A percentile compares a stretch with the other conserved stretches of the same genome.
phyloP scores from a whole-genome alignment of 2,329 filamentous ascomycete species.

The Corinectria fuckeliana region DNA sequence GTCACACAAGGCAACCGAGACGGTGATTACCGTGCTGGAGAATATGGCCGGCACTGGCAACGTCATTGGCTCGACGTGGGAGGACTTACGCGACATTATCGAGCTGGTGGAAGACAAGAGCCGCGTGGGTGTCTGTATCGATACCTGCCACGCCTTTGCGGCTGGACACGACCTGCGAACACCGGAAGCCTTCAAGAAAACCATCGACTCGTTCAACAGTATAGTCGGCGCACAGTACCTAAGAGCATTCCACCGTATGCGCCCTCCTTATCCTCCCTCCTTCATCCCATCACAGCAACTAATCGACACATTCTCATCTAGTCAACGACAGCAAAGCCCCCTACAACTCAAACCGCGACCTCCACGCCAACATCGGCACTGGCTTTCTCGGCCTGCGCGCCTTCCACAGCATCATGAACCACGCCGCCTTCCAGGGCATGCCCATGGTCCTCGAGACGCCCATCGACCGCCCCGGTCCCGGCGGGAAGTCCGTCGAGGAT shows the following conservation, averaged over 20 bases:
- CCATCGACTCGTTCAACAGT: conserved; percentile 77
- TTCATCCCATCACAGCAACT: neutral
- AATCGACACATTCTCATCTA: conserved; percentile 26
- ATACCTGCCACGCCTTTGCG: conserved; percentile 96
- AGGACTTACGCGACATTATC: conserved; percentile 88
- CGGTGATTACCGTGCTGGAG: conserved; percentile 85
- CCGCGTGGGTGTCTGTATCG: conserved; percentile 91
- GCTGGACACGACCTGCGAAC: conserved; percentile 89
- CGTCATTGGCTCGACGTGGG: conserved; percentile 83
- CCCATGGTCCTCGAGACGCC: conserved; percentile 98
- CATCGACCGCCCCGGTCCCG: conserved; percentile 72
- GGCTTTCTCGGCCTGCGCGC: conserved; percentile 90
- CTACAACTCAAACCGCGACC: conserved; percentile 78
- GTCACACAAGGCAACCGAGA: conserved; percentile 76
- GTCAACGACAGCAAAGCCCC: conserved; percentile 97
- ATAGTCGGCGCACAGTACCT: conserved; percentile 81
- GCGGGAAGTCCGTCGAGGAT: conserved; percentile 76
- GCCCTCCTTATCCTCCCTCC: neutral
- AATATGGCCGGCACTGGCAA: conserved; percentile 95
- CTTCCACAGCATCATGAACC: conserved; percentile 92
- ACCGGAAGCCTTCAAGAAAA: conserved; percentile 73
- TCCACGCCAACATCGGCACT: conserved; percentile 96
- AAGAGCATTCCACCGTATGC: conserved; percentile 74
- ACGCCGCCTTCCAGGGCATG: conserved; percentile 73
- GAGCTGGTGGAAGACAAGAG: conserved; percentile 77